Evolutionary conservation across 495 filamentous ascomycete species (phyloP).

Genomic region (Aspergillus bertholletiae): DNA sequence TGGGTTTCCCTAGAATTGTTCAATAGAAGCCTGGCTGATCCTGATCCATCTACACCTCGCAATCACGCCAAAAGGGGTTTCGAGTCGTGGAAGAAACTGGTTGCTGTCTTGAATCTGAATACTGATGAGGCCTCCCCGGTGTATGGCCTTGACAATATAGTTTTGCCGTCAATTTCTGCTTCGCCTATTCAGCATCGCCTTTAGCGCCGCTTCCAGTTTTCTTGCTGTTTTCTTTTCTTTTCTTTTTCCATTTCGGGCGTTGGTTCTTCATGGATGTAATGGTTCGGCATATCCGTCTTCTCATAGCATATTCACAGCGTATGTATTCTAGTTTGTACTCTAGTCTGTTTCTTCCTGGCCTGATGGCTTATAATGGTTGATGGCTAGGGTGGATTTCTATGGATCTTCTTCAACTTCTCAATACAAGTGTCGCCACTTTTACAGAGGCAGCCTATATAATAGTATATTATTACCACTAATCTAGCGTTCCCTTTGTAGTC

Average conservation of each 20-base stretch:
- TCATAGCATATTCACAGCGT: no score
- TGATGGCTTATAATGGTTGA: no score
- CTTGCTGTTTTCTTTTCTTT: background rate
- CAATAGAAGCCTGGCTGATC: slow-evolving; percentile 59
- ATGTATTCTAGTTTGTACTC: no score
- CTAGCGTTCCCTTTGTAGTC: no score
- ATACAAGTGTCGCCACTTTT: no score
- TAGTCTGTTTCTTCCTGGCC: no score
- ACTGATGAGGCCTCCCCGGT: background rate
- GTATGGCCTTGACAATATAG: background rate
- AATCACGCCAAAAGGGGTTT: slow-evolving; percentile 64
- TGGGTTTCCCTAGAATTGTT: slow-evolving; percentile 84
- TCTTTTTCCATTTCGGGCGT: background rate
- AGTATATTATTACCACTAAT: no score
- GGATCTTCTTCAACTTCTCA: no score
- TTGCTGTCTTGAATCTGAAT: slow-evolving; percentile 27
- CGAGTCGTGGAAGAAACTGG: slow-evolving; percentile 58
- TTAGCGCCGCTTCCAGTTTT: background rate
- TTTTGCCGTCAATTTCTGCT: background rate
- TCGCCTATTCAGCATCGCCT: slow-evolving; percentile 1
- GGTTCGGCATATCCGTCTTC: no score
- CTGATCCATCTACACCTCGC: slow-evolving; percentile 48
- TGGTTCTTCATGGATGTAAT: background rate
- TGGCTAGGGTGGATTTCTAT: no score
- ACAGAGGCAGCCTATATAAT: no score